Base-by-base conservation (phyloP, 257 asterid species). In the Solanum sejunctum region DNA sequence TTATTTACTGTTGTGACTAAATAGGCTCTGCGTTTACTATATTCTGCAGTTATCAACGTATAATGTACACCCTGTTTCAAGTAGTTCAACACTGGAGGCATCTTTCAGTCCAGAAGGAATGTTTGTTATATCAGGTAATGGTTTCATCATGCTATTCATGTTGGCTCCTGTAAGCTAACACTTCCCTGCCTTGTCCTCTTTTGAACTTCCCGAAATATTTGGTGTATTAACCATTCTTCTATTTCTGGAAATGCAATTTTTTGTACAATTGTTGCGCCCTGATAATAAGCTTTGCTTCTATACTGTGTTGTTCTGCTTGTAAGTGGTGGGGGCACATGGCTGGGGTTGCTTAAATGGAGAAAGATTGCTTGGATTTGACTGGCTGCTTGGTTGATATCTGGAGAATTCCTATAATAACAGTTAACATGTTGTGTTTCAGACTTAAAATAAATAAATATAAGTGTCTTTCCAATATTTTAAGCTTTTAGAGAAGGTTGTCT, bases 71-170 rank as follows among this genome's bases (percentile, higher is more conserved):
- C 98, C 99, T 79, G 95, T 92, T 86, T 90, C 96, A 85, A 90
- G 92, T 81, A 87, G 87, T 83, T 92, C 98, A 72, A 95, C 98
- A 64, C 85, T 97, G 93, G 98, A 97, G 90, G 98, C 99, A 8
- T 92, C 98, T 90, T 97, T 97, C 92, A 97, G 98, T 86, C 97
- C 98, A 18, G 98, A 97, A 54, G 99, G 98, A 89, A 92, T 87
- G 93, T 97, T 90, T 89, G 98, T 94, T 82, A 87, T 95, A 81
- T 95, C 98, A 94, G 99, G 99, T 96, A 73, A 70, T 32, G n/a
- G n/a, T 69, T 49, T 28, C 43, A 36, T 52, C 82, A 52, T 51
- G 64, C 52, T 51, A 15, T 51, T 75, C 81, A 49, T 75, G 81
- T 60, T 75, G 81, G 81, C 15, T 75, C 21, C 41, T 12, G 20